Evolutionary conservation across 2,329 filamentous ascomycete genomes (phyloP).

Genomic region (Kalmusia sp.): DNA sequence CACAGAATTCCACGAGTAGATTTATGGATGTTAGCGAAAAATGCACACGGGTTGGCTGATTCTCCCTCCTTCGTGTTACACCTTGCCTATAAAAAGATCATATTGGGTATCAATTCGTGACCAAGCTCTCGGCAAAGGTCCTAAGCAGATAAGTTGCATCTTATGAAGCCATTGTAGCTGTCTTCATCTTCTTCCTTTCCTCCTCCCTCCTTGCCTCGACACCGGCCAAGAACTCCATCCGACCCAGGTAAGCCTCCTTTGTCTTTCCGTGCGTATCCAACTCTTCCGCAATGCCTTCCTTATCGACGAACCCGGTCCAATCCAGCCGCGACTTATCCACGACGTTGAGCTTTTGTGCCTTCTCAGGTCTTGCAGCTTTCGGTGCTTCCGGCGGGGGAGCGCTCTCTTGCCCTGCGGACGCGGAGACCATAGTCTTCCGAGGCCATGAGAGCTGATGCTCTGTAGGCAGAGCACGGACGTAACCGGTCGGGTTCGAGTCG

Average conservation of each 20-base stretch:
- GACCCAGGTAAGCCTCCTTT: constrained; percentile 66
- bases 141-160: background rate
- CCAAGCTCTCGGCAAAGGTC: too few species aligned
- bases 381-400: constrained; percentile 21
- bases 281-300: constrained; percentile 67
- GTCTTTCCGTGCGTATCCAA: constrained; percentile 67
- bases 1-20: too few species aligned
- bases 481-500: constrained; percentile 58
- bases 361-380: constrained; percentile 36
- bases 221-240: constrained; percentile 68
- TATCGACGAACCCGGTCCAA: constrained; percentile 69
- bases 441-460: constrained; percentile 53
- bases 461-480: constrained; percentile 54
- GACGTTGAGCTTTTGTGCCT: constrained; percentile 67
- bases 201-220: constrained; percentile 64
- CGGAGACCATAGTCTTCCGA: constrained; percentile 23
- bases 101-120: background rate
- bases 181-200: constrained; percentile 60
- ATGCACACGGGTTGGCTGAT: too few species aligned
- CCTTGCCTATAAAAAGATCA: background rate
- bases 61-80: too few species aligned
- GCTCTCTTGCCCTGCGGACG: constrained; percentile 18
- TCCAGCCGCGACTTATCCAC: constrained; percentile 71
- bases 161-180: constrained; percentile 16
- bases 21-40: too few species aligned